Conservation (phyloP, 2,329 filamentous ascomycete genomes). For the Cladophialophora immunda region DNA sequence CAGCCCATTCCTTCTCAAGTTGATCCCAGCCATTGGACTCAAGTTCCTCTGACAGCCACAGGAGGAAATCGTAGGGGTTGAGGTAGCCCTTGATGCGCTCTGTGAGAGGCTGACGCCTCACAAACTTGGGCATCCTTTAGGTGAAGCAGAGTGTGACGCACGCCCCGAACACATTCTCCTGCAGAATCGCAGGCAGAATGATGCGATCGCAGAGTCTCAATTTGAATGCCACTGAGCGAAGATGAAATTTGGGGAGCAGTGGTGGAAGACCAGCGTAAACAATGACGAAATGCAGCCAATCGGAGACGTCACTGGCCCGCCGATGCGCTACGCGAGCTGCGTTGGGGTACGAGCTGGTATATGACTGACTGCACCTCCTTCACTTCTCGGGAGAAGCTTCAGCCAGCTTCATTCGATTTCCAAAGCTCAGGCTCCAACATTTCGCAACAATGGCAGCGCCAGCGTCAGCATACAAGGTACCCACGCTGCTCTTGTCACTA, state of each 20-base stretch:
- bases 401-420: constrained; percentile 17
- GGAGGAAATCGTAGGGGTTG: constrained; percentile 86
- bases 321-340: background rate
- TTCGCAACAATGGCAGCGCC: constrained; percentile 65
- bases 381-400: background rate
- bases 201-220: background rate
- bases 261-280: constrained; percentile 16
- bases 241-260: constrained; percentile 8
- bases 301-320: constrained; percentile 12
- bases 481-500: background rate
- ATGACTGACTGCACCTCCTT: background rate
- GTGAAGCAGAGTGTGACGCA: constrained; percentile 44
- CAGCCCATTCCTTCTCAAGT: constrained; percentile 73
- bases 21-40: constrained; percentile 93
- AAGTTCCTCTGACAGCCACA: constrained; percentile 92
- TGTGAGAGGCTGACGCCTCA: constrained; percentile 79
- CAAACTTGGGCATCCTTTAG: constrained; percentile 73
- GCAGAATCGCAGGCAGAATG: background rate
- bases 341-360: background rate
- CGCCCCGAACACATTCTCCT: constrained; percentile 70
- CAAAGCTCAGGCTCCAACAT: background rate
- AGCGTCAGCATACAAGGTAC: constrained; percentile 65
- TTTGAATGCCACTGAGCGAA: constrained; percentile 11
- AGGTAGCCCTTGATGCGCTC: constrained; percentile 83
- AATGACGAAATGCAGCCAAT: constrained; percentile 30